Percentiles rank a stretch among this genome's conserved stretches.
phyloP scores from a whole-genome alignment of 768 basidiomycete genomes.

The Calocera viscosa region DNA sequence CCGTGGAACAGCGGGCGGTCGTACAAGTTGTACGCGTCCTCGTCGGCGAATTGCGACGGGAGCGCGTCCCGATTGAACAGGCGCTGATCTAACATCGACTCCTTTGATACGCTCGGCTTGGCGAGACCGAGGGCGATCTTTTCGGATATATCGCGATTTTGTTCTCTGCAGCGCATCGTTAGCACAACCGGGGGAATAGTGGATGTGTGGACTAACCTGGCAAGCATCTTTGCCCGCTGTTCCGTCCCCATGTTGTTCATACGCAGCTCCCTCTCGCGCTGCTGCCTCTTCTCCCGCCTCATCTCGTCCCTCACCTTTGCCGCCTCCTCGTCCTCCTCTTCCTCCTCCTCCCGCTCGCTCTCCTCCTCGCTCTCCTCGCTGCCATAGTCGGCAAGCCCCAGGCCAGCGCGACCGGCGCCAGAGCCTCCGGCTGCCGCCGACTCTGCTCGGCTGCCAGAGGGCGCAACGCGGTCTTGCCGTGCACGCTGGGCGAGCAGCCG shows the following conservation, averaged over 20 bases:
- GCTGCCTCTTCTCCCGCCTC: slow-evolving; percentile 80
- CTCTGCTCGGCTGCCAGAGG: slow-evolving; percentile 46
- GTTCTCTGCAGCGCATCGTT: slow-evolving; percentile 38
- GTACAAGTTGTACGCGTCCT: slow-evolving; percentile 89
- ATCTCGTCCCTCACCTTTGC: slow-evolving; percentile 78
- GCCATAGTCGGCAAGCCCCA: slow-evolving; percentile 75
- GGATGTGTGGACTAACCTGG: slow-evolving; percentile 36
- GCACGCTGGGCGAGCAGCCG: slow-evolving; percentile 90
- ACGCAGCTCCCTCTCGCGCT: slow-evolving; percentile 92
- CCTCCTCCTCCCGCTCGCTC: slow-evolving; percentile 33
- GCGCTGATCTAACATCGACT: slow-evolving; percentile 93
- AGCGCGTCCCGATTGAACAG: slow-evolving; percentile 94
- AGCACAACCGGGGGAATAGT: background rate
- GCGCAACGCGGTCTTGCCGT: slow-evolving; percentile 61
- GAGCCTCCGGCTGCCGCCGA: slow-evolving; percentile 35
- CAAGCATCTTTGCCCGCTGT: slow-evolving; percentile 88
- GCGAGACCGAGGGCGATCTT: slow-evolving; percentile 96
- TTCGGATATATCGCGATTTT: slow-evolving; percentile 98
- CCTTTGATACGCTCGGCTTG: slow-evolving; percentile 91
- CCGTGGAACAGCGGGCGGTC: slow-evolving; percentile 94
- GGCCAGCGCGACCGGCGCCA: slow-evolving; percentile 57
- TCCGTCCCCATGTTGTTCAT: slow-evolving; percentile 99
- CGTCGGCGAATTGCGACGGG: slow-evolving; percentile 67
- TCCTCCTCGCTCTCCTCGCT: slow-evolving; percentile 59
- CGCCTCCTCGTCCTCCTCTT: slow-evolving; percentile 66